A percentile compares a stretch with the other conserved stretches of the same genome.
Conservation (phyloP, 2,329 filamentous ascomycete species). For the Teratosphaeria gauchensis region DNA sequence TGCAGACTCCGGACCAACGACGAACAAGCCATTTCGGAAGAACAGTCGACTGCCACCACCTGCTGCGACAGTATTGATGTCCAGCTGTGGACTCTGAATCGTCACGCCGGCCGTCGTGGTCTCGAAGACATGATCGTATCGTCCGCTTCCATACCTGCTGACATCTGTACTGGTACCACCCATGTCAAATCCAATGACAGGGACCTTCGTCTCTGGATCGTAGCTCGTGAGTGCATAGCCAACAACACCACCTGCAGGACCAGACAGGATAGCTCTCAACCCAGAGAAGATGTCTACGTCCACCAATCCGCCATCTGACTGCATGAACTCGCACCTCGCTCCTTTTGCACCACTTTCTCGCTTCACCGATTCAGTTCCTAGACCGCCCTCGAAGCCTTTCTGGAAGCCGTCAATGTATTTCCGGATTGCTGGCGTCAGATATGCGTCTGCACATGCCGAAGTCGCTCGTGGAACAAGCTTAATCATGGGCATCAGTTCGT, state of each 20-base stretch:
- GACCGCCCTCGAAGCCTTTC: constrained; percentile 67
- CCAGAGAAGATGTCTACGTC: constrained; percentile 78
- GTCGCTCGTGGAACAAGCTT: constrained; percentile 68
- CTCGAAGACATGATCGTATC: constrained; percentile 90
- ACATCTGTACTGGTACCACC: constrained; percentile 89
- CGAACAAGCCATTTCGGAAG: constrained; percentile 81
- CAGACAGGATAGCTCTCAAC: constrained; percentile 74
- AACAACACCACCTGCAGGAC: constrained; percentile 86
- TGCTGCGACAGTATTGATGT: constrained; percentile 91
- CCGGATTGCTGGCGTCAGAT: constrained; percentile 68
- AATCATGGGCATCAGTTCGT: constrained; percentile 81
- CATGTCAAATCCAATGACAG: constrained; percentile 95
- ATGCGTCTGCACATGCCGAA: constrained; percentile 70
- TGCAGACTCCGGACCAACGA: constrained; percentile 82
- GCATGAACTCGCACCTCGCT: constrained; percentile 90
- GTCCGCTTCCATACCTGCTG: constrained; percentile 66
- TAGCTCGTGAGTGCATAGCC: constrained; percentile 89
- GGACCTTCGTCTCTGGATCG: constrained; percentile 68
- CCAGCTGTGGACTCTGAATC: constrained; percentile 82
- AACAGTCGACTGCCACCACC: constrained; percentile 79
- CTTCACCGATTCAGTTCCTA: constrained; percentile 67
- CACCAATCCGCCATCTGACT: constrained; percentile 64
- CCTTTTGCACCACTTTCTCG: constrained; percentile 54
- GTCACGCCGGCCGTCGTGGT: constrained; percentile 91
- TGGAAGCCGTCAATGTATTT: constrained; percentile 72